Base-by-base conservation (phyloP, 2,329 filamentous ascomycete genomes). In the Fusarium sublunatum region DNA sequence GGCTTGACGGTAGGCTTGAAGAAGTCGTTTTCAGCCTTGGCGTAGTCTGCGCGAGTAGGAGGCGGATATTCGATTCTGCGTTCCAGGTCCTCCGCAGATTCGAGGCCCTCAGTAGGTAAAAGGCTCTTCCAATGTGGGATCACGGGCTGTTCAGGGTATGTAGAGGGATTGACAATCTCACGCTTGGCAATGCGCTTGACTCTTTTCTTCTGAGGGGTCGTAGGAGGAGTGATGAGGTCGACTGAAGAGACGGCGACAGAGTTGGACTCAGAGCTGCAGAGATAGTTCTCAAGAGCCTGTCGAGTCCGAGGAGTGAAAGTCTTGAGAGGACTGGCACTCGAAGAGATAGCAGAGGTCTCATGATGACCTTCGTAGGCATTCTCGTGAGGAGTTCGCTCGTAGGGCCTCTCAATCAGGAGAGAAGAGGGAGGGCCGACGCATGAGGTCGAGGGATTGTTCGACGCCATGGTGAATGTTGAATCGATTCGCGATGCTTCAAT, bases 171-270 rank as follows among this genome's bases (percentile, higher is more conserved):
- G 22, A 12, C 26, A 13, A 24, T 15, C 3, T 52, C 28, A 22
- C 13, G 24, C 24, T 47, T 42, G 35, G 19, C 4, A 2, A 9
- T 32, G 15, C 32, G 34, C n/a, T 38, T 41, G 12, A 22, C n/a
- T 13, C n/a, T 41, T 12, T 13, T 41, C 25, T 38, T 34, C 12
- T 9, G 38, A 43, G 45, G 29, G 39, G 42, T 35, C 6, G 41
- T n/a, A 5, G 61, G 61, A 7, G 61, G 63, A n/a, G 57, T 65
- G 11, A 62, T 58, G 9, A 42, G 22, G 13, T 65, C 61, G 28
- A 62, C 32, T 10, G 61, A 65, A 13, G 61, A 58, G 7, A 45
- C 35, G 12, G 29, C 39, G 4, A n/a, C 43, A 4, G 52, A 53
- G 11, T 48, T 19, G 19, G 19, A 19, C 19, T 19, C 19, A 8